These are phyloP conservation scores for Allomyces javanicus DNA, from an alignment of 192 early-diverging fungal genomes.

Conservation along the genomic window DNA sequence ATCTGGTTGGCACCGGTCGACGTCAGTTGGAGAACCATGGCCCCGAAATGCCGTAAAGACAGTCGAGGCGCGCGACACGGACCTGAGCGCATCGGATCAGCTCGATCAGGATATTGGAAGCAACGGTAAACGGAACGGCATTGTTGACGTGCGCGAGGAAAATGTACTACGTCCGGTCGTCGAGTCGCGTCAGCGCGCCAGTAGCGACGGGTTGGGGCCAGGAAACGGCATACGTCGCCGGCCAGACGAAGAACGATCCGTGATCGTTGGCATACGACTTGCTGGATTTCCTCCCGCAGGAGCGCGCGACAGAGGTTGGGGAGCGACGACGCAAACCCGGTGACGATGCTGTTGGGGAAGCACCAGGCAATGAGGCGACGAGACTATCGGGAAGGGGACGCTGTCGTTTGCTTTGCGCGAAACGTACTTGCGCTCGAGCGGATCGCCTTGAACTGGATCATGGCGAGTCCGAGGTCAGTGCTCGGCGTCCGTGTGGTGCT, in stretches of 20 bases:
- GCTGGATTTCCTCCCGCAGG: constrained; percentile 31
- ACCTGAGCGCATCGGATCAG: background rate
- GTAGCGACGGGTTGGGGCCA: too few relatives aligned
- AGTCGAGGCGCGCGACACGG: too few relatives aligned
- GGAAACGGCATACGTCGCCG: constrained; percentile 21
- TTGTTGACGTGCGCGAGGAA: background rate
- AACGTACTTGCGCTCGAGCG: constrained; percentile 6
- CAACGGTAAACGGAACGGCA: background rate
- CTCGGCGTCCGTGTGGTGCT: background rate
- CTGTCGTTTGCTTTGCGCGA: background rate
- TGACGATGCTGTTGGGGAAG: constrained; percentile 9
- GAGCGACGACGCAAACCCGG: constrained; percentile 40
- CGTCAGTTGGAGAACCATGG: too few relatives aligned
- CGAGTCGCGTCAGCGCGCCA: too few relatives aligned
- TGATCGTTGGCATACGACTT: constrained; percentile 25
- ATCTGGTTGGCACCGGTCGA: too few relatives aligned
- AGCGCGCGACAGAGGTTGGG: constrained; percentile 35
- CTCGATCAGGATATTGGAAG: background rate
- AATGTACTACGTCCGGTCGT: background rate
- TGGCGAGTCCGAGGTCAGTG: background rate
- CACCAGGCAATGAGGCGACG: too few relatives aligned
- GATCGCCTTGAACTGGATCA: constrained; percentile 2
- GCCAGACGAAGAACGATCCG: constrained; percentile 28
- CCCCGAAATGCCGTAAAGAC: too few relatives aligned
- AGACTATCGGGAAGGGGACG: background rate